These are phyloP conservation scores for Claviceps purpurea DNA, from an alignment of 2,329 filamentous ascomycete genomes.

Conservation along the genomic window DNA sequence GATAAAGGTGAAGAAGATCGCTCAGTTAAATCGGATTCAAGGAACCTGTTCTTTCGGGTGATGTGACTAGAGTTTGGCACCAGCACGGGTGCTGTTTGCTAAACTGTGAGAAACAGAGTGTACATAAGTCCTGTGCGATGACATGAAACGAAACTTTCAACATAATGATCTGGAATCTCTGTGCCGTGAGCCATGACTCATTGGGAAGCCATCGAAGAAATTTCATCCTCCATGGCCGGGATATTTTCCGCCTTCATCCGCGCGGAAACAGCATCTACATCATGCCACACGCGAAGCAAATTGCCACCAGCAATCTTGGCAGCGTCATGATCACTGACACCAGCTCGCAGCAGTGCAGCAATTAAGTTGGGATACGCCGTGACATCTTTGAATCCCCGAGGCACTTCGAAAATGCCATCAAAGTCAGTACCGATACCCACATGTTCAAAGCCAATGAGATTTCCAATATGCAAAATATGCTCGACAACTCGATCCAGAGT, in stretches of 20 bases:
- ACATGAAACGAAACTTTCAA: constrained; percentile 8
- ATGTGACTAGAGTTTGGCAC: too few species aligned
- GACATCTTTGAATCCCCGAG: constrained; percentile 70
- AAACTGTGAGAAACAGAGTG: constrained; percentile 15
- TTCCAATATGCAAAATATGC: constrained; percentile 73
- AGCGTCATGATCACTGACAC: constrained; percentile 61
- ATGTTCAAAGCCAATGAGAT: constrained; percentile 72
- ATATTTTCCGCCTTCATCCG: constrained; percentile 47
- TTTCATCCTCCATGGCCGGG: constrained; percentile 36
- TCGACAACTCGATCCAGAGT: constrained; percentile 66
- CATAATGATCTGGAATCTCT: too few species aligned
- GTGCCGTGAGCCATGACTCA: neutral
- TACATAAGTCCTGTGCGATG: constrained; percentile 18
- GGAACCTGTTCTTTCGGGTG: too few species aligned
- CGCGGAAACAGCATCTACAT: constrained; percentile 59
- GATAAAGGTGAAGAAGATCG: neutral
- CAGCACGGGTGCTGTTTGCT: neutral
- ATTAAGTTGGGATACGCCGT: constrained; percentile 70
- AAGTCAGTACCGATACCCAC: constrained; percentile 86
- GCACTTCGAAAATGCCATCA: constrained; percentile 58
- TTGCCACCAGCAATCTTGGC: constrained; percentile 69
- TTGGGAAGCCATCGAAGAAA: neutral
- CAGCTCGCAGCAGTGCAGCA: constrained; percentile 57
- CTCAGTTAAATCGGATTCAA: neutral
- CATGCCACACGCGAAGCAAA: constrained; percentile 69